Evolutionary conservation across 2,329 filamentous ascomycete species (phyloP).

Genomic region (Pseudopithomyces chartarum): DNA sequence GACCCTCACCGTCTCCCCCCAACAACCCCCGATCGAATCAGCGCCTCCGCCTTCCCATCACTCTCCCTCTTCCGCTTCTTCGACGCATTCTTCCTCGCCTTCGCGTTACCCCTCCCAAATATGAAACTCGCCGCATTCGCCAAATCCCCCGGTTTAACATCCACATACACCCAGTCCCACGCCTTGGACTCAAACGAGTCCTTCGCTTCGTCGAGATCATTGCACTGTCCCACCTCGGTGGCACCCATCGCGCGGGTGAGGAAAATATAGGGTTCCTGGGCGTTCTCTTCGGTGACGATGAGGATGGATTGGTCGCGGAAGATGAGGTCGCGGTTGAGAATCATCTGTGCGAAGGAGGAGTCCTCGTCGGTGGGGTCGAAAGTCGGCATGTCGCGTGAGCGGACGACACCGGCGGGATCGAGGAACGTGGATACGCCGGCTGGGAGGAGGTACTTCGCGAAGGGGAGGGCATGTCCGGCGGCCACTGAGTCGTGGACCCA

Average conservation of each 20-base stretch:
- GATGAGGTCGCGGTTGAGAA: constrained; percentile 60
- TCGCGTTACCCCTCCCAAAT: constrained; percentile 37
- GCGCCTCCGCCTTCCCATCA: constrained; percentile 23
- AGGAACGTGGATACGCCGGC: constrained; percentile 81
- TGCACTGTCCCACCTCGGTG: constrained; percentile 65
- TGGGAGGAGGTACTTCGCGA: constrained; percentile 81
- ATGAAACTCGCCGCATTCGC: constrained; percentile 60
- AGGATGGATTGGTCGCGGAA: constrained; percentile 71
- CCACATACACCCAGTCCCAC: constrained; percentile 82
- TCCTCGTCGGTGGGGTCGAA: constrained; percentile 63
- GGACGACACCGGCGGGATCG: constrained; percentile 67
- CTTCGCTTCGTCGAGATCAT: constrained; percentile 69
- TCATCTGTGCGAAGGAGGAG: constrained; percentile 30
- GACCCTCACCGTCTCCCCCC: constrained; percentile 64
- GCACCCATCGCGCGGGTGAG: constrained; percentile 80
- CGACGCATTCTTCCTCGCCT: constrained; percentile 25
- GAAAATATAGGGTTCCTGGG: constrained; percentile 75
- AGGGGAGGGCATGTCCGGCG: constrained; percentile 67
- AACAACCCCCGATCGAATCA: constrained; percentile 38
- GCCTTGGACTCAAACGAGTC: constrained; percentile 60
- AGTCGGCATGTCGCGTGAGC: constrained; percentile 70
- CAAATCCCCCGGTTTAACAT: constrained; percentile 66
- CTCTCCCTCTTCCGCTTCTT: constrained; percentile 54
- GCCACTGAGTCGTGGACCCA: constrained; percentile 79
- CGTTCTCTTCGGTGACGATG: constrained; percentile 69